Conservation (phyloP, 768 basidiomycete species). For the Mycena amicta region DNA sequence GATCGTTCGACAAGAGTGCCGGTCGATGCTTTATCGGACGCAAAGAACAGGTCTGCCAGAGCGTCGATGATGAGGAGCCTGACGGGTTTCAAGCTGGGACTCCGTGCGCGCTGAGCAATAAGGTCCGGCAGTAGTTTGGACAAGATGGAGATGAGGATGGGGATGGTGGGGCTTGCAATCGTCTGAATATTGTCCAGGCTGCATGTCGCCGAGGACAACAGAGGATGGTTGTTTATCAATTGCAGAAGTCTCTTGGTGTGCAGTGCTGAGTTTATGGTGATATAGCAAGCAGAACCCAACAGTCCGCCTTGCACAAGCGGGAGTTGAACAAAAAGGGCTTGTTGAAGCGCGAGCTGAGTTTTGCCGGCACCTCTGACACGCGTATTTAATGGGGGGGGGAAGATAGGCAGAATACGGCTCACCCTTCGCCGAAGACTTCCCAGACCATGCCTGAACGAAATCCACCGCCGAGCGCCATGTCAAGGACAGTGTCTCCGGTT, state of each 20-base stretch:
- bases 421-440: constrained; percentile 92
- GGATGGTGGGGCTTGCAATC: constrained; percentile 55
- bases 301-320: constrained; percentile 58
- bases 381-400: constrained; percentile 5
- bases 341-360: constrained; percentile 87
- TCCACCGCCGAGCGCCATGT: constrained; percentile 76
- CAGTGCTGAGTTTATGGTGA: constrained; percentile 72
- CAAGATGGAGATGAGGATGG: constrained; percentile 57
- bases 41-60: constrained; percentile 82
- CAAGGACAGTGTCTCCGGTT: constrained; percentile 74
- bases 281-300: constrained; percentile 71
- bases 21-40: constrained; percentile 58
- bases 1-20: constrained; percentile 73
- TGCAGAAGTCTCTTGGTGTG: constrained; percentile 71
- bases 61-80: constrained; percentile 87
- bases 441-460: constrained; percentile 79
- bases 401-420: constrained; percentile 20
- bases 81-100: constrained; percentile 53
- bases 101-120: constrained; percentile 38
- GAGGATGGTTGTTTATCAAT: constrained; percentile 55
- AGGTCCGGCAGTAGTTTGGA: constrained; percentile 55
- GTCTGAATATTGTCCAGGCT: constrained; percentile 64
- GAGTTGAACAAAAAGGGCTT: constrained; percentile 78
- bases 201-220: constrained; percentile 45
- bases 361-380: constrained; percentile 85